Evolutionary conservation across 106 monocot species (phyloP).

Genomic region (Cymbidium sinense): DNA sequence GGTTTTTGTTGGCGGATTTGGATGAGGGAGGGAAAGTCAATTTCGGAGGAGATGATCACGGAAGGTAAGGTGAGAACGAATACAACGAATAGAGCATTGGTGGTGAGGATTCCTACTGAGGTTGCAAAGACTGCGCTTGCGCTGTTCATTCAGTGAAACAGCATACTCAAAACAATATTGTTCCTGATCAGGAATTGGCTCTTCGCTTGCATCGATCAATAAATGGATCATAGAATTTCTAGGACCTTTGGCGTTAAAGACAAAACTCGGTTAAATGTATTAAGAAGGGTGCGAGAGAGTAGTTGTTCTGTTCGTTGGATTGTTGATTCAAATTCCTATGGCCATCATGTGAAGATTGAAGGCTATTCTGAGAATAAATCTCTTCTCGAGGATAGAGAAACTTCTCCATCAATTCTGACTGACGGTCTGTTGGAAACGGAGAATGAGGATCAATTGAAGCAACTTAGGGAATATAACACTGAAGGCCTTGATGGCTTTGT

Average conservation of each 20-base stretch:
- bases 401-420: background rate
- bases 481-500: background rate
- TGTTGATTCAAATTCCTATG: no score
- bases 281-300: no score
- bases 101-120: no score
- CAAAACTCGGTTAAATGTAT: background rate
- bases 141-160: background rate
- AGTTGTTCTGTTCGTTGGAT: no score
- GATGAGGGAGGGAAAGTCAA: constrained; percentile 11
- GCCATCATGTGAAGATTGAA: no score
- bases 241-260: constrained; percentile 10
- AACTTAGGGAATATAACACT: background rate
- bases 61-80: constrained; percentile 6
- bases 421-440: background rate
- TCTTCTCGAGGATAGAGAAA: background rate
- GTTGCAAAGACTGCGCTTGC: background rate
- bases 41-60: constrained; percentile 11
- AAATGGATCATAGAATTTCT: constrained; percentile 35
- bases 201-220: constrained; percentile 42
- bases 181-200: no score
- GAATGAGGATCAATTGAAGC: background rate
- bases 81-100: constrained; percentile 14
- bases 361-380: no score
- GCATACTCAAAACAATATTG: background rate
- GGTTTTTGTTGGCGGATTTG: constrained; percentile 11